phyloP scores from a whole-genome alignment of 148 eudicot genomes.

The Cornus controversa region DNA sequence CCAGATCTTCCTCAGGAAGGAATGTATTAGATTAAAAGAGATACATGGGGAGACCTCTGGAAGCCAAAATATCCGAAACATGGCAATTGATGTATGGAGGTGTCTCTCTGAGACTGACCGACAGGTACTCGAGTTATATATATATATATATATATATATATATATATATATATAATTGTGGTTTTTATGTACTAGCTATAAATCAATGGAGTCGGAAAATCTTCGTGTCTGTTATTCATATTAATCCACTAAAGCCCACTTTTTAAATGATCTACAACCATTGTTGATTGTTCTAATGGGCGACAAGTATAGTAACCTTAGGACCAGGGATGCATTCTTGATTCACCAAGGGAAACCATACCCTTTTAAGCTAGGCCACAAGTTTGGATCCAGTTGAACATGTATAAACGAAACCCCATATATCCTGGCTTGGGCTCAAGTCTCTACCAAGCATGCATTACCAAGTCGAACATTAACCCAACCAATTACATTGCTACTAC shows the following conservation, averaged over 20 bases:
- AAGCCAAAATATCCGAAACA: constrained; percentile 19
- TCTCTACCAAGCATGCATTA: background rate
- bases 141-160: background rate
- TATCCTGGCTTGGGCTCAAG: background rate
- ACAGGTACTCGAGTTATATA: constrained; percentile 15
- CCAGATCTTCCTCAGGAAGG: constrained; percentile 37
- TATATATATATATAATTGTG: background rate
- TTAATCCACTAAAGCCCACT: background rate
- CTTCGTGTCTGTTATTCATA: background rate
- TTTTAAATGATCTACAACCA: background rate
- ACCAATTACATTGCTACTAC: background rate
- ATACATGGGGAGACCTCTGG: constrained; percentile 32
- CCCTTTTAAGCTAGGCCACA: no score
- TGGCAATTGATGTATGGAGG: constrained; percentile 43
- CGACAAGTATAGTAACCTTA: no score
- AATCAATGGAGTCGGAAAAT: background rate
- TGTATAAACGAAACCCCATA: background rate
- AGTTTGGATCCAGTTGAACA: background rate
- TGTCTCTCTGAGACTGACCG: constrained; percentile 29
- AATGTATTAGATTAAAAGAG: constrained; percentile 30
- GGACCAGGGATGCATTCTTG: no score
- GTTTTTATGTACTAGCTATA: background rate
- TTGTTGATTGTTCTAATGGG: no score
- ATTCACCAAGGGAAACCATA: no score
- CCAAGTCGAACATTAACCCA: background rate